phyloP scores from a whole-genome alignment of 108 stramenopile species.

The Fragilaria crotonensis region DNA sequence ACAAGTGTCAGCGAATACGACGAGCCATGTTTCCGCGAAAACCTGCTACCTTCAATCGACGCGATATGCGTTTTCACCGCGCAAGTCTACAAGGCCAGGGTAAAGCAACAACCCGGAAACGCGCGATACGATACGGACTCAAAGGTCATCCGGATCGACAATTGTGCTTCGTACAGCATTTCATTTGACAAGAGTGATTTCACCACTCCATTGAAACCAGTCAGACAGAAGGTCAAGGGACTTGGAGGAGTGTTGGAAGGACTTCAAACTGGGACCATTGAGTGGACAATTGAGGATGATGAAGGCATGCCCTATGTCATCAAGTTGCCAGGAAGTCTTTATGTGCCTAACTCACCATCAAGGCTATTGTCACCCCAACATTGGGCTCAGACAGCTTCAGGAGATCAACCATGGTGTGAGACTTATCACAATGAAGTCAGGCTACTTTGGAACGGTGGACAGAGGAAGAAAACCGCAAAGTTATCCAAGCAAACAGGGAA shows the following conservation, averaged over 20 bases:
- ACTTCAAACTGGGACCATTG: not conserved
- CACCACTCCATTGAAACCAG: not conserved
- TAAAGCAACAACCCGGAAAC: not conserved
- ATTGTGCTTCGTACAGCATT: constrained; percentile 9
- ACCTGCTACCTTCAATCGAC: not conserved
- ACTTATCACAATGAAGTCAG: not conserved
- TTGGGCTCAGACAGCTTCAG: constrained; percentile 14
- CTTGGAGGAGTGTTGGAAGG: not conserved
- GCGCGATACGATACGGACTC: constrained; percentile 21
- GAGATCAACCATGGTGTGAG: not conserved
- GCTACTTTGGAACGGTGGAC: not conserved
- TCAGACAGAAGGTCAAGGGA: not conserved
- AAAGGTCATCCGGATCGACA: constrained; percentile 9
- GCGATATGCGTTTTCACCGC: not conserved
- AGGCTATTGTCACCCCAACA: constrained; percentile 20
- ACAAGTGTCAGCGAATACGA: too few relatives aligned
- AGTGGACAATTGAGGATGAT: constrained; percentile 24
- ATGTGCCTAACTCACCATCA: constrained; percentile 6
- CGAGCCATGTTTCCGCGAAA: too few relatives aligned
- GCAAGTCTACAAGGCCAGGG: not conserved
- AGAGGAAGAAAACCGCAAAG: not conserved
- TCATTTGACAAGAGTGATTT: constrained; percentile 8
- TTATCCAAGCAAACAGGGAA: constrained; percentile 4
- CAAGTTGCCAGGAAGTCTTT: constrained; percentile 22
- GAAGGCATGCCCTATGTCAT: constrained; percentile 17